These are phyloP conservation scores for Penicillium crustosum DNA, from an alignment of 2,329 filamentous ascomycete genomes.

Conservation along the genomic window DNA sequence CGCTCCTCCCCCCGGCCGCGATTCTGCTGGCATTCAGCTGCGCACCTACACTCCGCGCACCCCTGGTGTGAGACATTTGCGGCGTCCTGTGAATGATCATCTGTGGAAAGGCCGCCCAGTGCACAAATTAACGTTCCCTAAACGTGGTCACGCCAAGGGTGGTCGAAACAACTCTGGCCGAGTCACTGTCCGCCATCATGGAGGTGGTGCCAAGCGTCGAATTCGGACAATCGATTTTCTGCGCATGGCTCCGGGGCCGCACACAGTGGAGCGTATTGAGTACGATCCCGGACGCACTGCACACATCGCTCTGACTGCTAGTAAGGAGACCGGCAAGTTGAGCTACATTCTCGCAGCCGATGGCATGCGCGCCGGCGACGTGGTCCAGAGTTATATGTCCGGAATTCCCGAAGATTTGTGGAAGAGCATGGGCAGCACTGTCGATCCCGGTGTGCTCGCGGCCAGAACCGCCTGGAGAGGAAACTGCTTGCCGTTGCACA, in stretches of 20 bases:
- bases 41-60: constrained; percentile 92
- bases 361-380: constrained; percentile 86
- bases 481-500: constrained; percentile 91
- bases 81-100: constrained; percentile 91
- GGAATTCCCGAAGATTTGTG: constrained; percentile 87
- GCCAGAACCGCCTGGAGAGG: constrained; percentile 91
- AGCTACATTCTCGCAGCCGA: constrained; percentile 96
- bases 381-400: constrained; percentile 84
- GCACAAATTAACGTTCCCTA: constrained; percentile 79
- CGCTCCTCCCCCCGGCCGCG: constrained; percentile 47
- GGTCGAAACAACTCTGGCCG: constrained; percentile 84
- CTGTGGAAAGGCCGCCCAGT: constrained; percentile 91
- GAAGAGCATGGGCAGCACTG: constrained; percentile 84
- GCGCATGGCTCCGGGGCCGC: constrained; percentile 74
- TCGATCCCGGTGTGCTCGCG: constrained; percentile 94
- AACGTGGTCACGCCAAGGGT: constrained; percentile 89
- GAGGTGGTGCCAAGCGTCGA: constrained; percentile 86
- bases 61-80: constrained; percentile 86
- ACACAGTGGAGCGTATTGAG: constrained; percentile 89
- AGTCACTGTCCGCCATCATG: constrained; percentile 86
- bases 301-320: constrained; percentile 84
- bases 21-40: constrained; percentile 52
- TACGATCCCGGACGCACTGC: constrained; percentile 92
- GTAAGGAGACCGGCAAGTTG: constrained; percentile 70
- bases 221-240: constrained; percentile 90